Percentiles rank a stretch among this genome's conserved stretches.
Conservation (phyloP, 2,329 filamentous ascomycete species). For the Fusarium globosum region DNA sequence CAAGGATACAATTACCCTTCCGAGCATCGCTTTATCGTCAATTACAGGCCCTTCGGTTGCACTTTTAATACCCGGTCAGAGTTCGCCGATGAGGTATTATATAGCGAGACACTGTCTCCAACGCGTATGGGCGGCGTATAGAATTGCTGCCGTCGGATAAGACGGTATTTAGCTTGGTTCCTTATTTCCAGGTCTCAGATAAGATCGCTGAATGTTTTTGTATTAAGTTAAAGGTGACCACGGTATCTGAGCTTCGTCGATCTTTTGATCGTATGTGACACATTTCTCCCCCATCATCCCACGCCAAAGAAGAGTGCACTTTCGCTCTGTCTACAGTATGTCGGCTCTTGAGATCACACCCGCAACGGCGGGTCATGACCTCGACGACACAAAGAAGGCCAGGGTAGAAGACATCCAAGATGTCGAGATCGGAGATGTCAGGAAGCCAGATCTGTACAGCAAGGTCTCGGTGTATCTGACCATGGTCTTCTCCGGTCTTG, state of each 20-base stretch:
- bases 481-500: constrained; percentile 4
- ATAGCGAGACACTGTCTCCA: accelerated
- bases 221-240: neutral
- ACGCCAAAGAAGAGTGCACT: no score
- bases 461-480: constrained; percentile 6
- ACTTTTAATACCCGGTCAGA: neutral
- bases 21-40: neutral
- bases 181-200: neutral
- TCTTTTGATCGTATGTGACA: neutral
- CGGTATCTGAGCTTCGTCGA: neutral
- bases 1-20: neutral
- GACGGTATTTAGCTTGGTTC: neutral
- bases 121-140: neutral
- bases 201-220: no score
- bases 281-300: no score
- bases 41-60: neutral
- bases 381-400: neutral
- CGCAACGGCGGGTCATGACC: neutral
- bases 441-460: neutral
- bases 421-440: neutral
- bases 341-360: neutral
- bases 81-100: neutral
- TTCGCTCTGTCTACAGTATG: neutral
- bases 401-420: neutral
- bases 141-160: neutral